Percentiles rank a stretch among this genome's conserved stretches.
These are phyloP conservation scores for Seminavis robusta DNA, from an alignment of 108 stramenopile species.

Conservation along the genomic window DNA sequence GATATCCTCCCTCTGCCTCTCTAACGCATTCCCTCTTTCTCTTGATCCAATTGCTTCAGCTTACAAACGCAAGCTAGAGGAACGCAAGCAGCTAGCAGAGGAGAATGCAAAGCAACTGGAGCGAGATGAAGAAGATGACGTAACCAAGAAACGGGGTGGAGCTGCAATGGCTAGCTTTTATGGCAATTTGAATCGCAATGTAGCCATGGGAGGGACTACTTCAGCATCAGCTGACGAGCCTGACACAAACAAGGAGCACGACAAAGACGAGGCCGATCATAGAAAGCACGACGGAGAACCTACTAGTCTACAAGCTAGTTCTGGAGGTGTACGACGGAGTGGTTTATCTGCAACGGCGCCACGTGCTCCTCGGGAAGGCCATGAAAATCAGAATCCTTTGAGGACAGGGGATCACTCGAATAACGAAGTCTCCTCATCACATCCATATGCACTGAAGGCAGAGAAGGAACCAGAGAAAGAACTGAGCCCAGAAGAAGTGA, in stretches of 20 bases:
- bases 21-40: too few species aligned
- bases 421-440: not conserved
- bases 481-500: not conserved
- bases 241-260: not conserved
- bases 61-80: constrained; percentile 70
- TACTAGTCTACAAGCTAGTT: too few species aligned
- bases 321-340: too few species aligned
- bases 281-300: too few species aligned
- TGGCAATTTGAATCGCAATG: constrained; percentile 57
- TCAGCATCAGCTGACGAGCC: not conserved
- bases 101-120: constrained; percentile 41
- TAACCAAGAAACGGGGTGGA: constrained; percentile 39
- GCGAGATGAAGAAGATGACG: constrained; percentile 54
- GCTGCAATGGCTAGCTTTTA: constrained; percentile 55
- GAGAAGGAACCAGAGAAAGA: not conserved
- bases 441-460: too few species aligned
- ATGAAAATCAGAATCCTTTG: constrained; percentile 2
- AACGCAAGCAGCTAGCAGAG: constrained; percentile 63
- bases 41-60: too few species aligned
- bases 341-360: not conserved
- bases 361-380: not conserved
- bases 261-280: too few species aligned
- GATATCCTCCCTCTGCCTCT: too few species aligned
- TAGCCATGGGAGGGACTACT: constrained; percentile 35
- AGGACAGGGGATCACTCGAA: not conserved